phyloP scores from a whole-genome alignment of 148 eudicot genomes.

The Silene uniflora region DNA sequence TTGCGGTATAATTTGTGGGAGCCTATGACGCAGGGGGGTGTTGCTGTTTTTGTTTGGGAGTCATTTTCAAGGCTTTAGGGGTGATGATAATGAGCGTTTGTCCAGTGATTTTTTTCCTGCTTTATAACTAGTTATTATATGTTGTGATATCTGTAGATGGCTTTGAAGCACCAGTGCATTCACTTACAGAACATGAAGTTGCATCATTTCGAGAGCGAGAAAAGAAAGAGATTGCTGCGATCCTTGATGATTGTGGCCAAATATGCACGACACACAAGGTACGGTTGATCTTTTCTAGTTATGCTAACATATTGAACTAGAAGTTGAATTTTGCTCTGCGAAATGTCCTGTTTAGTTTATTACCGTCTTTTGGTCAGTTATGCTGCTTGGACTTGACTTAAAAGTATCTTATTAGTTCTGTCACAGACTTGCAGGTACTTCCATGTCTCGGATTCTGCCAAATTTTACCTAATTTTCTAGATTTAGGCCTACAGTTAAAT shows the following conservation, averaged over 20 bases:
- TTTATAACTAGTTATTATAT: background rate
- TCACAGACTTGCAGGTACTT: background rate
- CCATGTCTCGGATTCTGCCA: background rate
- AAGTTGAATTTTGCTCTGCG: background rate
- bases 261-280: conserved; percentile 8
- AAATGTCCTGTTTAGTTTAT: background rate
- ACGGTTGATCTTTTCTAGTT: background rate
- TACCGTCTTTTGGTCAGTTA: background rate
- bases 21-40: no score
- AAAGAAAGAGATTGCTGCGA: background rate
- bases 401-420: background rate
- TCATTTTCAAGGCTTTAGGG: no score
- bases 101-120: background rate
- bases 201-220: background rate
- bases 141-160: conserved; percentile 7
- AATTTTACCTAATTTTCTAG: background rate
- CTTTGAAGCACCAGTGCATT: conserved; percentile 3
- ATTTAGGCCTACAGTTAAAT: background rate
- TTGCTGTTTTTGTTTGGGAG: no score
- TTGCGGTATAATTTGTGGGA: no score
- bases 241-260: conserved; percentile 11
- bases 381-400: background rate
- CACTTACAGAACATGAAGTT: background rate
- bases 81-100: background rate
- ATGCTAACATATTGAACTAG: background rate